Conservation (phyloP, 768 basidiomycete genomes). For the Mycena olivaceomarginata region DNA sequence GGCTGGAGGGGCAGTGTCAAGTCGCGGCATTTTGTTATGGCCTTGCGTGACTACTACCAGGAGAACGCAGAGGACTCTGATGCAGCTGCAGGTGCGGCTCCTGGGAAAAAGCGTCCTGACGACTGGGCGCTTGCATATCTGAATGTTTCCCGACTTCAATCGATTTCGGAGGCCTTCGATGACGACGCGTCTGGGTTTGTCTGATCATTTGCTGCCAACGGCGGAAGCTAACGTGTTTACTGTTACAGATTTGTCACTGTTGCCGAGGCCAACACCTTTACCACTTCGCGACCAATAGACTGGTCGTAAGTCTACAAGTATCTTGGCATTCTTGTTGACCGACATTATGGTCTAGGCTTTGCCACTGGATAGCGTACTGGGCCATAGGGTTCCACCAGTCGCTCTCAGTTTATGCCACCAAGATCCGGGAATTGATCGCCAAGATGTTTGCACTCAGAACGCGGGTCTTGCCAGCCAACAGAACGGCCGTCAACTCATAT, state of each 20-base stretch:
- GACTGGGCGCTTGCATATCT: constrained; percentile 57
- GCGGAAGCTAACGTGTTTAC: no score
- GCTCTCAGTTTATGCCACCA: constrained; percentile 36
- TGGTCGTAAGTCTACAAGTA: constrained; percentile 51
- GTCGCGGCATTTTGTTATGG: constrained; percentile 55
- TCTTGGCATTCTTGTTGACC: background rate
- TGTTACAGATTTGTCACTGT: constrained; percentile 54
- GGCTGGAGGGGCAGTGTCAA: constrained; percentile 60
- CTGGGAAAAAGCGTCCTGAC: constrained; percentile 33
- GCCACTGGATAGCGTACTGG: constrained; percentile 58
- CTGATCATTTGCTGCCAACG: no score
- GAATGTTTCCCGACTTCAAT: constrained; percentile 49
- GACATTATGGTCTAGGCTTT: constrained; percentile 42
- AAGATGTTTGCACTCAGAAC: constrained; percentile 46
- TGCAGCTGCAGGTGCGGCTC: constrained; percentile 21
- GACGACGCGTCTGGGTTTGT: constrained; percentile 59
- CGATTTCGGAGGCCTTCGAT: constrained; percentile 59
- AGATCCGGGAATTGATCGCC: constrained; percentile 46
- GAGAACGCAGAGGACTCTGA: constrained; percentile 34
- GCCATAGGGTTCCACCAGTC: constrained; percentile 51
- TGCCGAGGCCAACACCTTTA: constrained; percentile 56
- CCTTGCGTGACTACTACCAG: constrained; percentile 57
- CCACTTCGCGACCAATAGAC: constrained; percentile 48
- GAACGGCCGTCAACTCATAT: constrained; percentile 49
- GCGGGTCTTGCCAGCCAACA: constrained; percentile 50